These are phyloP conservation scores for Mycena alexandri DNA, from an alignment of 768 basidiomycete species.

Conservation along the genomic window DNA sequence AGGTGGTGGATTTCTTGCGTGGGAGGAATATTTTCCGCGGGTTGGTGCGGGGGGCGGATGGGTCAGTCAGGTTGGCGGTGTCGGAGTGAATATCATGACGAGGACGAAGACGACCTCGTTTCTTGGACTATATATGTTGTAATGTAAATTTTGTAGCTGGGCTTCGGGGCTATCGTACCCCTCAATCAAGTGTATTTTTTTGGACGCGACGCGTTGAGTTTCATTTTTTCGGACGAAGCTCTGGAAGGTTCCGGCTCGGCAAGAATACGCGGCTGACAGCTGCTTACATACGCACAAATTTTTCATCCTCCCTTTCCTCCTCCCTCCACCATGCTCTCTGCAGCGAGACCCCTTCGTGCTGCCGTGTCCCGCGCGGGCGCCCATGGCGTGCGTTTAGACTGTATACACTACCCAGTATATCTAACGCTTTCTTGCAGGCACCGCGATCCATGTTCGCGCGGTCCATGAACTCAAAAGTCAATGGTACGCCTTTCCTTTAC, in stretches of 20 bases:
- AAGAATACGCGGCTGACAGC: slow-evolving; percentile 2
- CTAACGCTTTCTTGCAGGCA: slow-evolving; percentile 57
- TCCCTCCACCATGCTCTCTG: slow-evolving; percentile 77
- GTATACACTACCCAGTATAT: neutral
- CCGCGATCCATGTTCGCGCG: slow-evolving; percentile 84
- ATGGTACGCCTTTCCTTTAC: slow-evolving; percentile 66
- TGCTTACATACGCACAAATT: slow-evolving; percentile 59
- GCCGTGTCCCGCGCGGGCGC: slow-evolving; percentile 70
- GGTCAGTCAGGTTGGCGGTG: slow-evolving; percentile 53
- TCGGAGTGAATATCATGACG: slow-evolving; percentile 7
- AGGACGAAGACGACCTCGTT: neutral
- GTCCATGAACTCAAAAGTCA: slow-evolving; percentile 97
- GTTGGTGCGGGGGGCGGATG: slow-evolving; percentile 55
- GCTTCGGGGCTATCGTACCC: neutral
- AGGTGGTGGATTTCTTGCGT: slow-evolving; percentile 70
- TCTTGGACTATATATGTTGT: slow-evolving; percentile 7
- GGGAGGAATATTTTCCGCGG: slow-evolving; percentile 64
- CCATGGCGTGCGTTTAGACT: slow-evolving; percentile 69
- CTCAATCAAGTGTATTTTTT: slow-evolving; percentile 1
- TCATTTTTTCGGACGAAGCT: slow-evolving; percentile 21
- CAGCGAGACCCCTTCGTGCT: slow-evolving; percentile 69
- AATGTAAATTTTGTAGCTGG: neutral
- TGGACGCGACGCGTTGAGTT: neutral
- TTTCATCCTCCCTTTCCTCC: slow-evolving; percentile 50
- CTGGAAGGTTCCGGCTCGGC: slow-evolving; percentile 30